A percentile compares a stretch with the other conserved stretches of the same genome.
Evolutionary conservation across 2,329 filamentous ascomycete species (phyloP).

Genomic region (Alternaria alternata): DNA sequence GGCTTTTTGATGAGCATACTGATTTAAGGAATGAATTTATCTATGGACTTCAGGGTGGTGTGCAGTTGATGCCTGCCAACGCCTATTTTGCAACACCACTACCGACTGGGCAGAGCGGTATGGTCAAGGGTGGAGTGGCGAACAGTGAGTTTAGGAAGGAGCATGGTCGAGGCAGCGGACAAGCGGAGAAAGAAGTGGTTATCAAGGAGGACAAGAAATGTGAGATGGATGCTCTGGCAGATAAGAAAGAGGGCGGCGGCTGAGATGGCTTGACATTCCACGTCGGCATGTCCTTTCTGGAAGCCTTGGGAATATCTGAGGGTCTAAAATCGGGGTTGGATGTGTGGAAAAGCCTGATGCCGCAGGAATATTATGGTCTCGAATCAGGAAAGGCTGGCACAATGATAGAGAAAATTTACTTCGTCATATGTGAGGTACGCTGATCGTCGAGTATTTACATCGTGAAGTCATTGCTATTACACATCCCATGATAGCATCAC

Average conservation of each 20-base stretch:
- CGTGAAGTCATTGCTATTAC: background rate
- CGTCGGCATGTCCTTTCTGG: background rate
- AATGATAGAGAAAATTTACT: background rate
- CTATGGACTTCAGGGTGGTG: conserved; percentile 18
- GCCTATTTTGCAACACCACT: conserved; percentile 10
- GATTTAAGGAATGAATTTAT: conserved; percentile 24
- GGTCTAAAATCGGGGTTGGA: rapidly evolving
- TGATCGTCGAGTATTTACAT: background rate
- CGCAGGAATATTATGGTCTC: background rate
- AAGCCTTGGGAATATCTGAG: background rate
- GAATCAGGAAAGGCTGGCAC: background rate
- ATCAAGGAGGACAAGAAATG: background rate
- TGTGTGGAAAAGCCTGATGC: background rate
- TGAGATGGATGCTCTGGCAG: background rate
- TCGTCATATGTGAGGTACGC: background rate
- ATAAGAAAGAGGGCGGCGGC: background rate
- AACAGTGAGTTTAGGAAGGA: background rate
- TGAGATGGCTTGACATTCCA: background rate
- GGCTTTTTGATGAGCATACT: conserved; percentile 14
- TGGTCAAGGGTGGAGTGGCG: background rate
- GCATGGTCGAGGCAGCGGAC: background rate
- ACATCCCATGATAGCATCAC: background rate
- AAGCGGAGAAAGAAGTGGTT: background rate
- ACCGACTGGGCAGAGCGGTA: background rate
- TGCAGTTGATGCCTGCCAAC: conserved; percentile 2